phyloP scores from a whole-genome alignment of 179 eudicot species.

The Nepenthes alata region DNA sequence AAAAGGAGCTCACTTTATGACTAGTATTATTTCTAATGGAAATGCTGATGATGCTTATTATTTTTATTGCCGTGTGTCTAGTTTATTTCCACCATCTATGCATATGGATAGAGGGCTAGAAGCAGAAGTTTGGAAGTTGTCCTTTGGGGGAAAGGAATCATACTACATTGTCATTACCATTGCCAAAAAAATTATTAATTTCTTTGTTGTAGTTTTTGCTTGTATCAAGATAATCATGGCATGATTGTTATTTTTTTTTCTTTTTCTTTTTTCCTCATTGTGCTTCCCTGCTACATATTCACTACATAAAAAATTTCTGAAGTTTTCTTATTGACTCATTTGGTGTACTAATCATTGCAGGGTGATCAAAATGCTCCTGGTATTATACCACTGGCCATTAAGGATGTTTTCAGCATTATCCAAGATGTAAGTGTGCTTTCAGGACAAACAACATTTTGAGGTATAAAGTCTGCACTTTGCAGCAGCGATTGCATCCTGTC shows the following conservation, averaged over 20 bases:
- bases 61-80: not conserved
- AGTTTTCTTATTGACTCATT: not conserved
- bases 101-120: not conserved
- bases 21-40: no score
- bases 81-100: not conserved
- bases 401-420: constrained; percentile 96
- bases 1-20: no score
- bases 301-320: not conserved
- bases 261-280: not conserved
- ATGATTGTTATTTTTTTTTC: not conserved
- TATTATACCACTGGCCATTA: constrained; percentile 86
- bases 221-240: no score
- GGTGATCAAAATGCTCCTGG: constrained; percentile 92
- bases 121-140: not conserved
- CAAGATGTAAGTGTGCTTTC: constrained; percentile 67
- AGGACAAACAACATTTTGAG: not conserved
- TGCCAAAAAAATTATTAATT: no score
- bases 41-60: no score
- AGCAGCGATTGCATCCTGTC: no score
- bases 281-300: not conserved
- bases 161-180: no score
- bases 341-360: constrained; percentile 21
- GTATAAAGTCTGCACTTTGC: not conserved
- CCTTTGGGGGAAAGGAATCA: not conserved
- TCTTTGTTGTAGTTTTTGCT: no score